Percentiles rank a stretch among this genome's conserved stretches.
Conservation (phyloP, 305 asterid genomes). For the Fraxinus nigra region DNA sequence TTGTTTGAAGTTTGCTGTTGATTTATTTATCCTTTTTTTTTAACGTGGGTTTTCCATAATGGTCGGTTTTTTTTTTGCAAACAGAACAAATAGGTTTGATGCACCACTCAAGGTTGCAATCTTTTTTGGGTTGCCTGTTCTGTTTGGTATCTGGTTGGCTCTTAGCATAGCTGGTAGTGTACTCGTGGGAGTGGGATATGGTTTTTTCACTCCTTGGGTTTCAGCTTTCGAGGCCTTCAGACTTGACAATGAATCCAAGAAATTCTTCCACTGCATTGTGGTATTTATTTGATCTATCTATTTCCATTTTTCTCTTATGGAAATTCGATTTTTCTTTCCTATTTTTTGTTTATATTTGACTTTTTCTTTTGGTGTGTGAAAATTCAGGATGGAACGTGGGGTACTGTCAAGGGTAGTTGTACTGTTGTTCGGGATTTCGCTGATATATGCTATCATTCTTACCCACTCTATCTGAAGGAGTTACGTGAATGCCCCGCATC, state of each 20-base stretch:
- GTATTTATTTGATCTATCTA: slow-evolving; percentile 33
- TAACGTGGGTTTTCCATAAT: not conserved
- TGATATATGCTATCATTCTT: slow-evolving; percentile 80
- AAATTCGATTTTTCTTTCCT: not conserved
- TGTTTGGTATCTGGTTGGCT: slow-evolving; percentile 82
- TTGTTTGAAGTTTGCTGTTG: not conserved
- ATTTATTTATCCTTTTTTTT: not conserved
- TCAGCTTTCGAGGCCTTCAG: slow-evolving; percentile 94
- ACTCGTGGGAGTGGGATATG: slow-evolving; percentile 90
- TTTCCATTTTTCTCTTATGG: not conserved
- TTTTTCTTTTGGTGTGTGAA: slow-evolving; percentile 12
- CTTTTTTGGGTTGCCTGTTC: slow-evolving; percentile 72
- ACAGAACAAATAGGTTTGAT: slow-evolving; percentile 80
- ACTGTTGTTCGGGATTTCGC: slow-evolving; percentile 85
- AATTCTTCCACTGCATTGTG: slow-evolving; percentile 73
- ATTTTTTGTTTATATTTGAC: not conserved
- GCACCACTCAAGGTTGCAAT: slow-evolving; percentile 73
- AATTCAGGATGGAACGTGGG: slow-evolving; percentile 88
- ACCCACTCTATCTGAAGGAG: slow-evolving; percentile 64
- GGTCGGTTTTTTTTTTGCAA: not conserved
- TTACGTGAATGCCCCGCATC: slow-evolving; percentile 54
- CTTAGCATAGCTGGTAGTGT: slow-evolving; percentile 79
- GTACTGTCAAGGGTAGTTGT: slow-evolving; percentile 78
- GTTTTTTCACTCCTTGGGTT: slow-evolving; percentile 93
- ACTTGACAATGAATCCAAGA: slow-evolving; percentile 53